phyloP scores from a whole-genome alignment of 1,139 yeast genomes.

The Scheffersomyces quercinus region DNA sequence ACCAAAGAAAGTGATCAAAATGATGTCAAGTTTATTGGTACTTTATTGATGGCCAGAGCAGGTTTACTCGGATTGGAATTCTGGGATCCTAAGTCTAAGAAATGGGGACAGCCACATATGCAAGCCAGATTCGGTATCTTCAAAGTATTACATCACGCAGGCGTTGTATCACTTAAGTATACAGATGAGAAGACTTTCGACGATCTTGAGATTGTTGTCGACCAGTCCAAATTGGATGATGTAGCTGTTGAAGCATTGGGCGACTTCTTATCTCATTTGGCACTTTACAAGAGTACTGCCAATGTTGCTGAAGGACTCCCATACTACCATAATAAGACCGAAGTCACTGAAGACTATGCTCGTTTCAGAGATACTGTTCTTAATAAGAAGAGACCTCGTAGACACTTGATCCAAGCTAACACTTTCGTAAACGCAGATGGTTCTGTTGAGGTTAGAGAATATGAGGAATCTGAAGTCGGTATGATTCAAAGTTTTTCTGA shows the following conservation, averaged over 20 bases:
- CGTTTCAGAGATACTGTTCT: constrained; percentile 68
- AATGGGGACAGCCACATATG: constrained; percentile 98
- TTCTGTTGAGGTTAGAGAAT: constrained; percentile 62
- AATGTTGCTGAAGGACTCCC: constrained; percentile 63
- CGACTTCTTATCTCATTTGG: constrained; percentile 69
- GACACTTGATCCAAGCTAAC: constrained; percentile 82
- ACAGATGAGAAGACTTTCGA: constrained; percentile 47
- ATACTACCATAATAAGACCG: constrained; percentile 65
- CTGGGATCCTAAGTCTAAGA: constrained; percentile 78
- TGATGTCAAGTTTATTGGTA: constrained; percentile 65
- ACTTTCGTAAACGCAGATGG: constrained; percentile 45
- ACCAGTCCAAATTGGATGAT: constrained; percentile 59
- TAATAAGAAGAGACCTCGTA: constrained; percentile 75
- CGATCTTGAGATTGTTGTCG: constrained; percentile 62
- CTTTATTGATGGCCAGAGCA: constrained; percentile 83
- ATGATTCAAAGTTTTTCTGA: constrained; percentile 77
- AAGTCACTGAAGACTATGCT: constrained; percentile 63
- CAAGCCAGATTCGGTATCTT: constrained; percentile 87
- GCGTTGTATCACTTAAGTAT: constrained; percentile 56
- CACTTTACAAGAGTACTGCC: constrained; percentile 76
- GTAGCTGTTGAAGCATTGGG: constrained; percentile 75
- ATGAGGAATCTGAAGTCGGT: constrained; percentile 72
- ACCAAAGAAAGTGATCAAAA: constrained; percentile 56
- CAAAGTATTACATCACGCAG: constrained; percentile 72
- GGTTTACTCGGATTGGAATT: constrained; percentile 79